Percentiles rank a stretch among this genome's conserved stretches.
Conservation (phyloP, 169 alveolate species). For the Neospora caninum region DNA sequence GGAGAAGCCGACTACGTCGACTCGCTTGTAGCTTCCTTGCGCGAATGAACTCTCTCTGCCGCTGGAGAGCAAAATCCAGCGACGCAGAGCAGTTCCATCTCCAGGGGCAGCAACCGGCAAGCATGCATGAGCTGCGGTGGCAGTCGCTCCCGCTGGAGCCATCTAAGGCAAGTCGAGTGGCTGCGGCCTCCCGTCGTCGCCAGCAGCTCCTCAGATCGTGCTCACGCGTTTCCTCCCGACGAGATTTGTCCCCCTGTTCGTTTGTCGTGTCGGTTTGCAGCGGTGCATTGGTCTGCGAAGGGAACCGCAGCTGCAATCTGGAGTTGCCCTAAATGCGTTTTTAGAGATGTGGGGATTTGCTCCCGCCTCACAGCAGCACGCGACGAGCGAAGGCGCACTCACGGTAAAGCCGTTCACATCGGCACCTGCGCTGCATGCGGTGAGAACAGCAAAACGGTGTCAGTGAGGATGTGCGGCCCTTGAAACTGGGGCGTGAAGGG, state of each 20-base stretch:
- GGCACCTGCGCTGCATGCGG: no score
- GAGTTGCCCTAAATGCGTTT: not conserved
- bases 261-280: not conserved
- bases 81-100: not conserved
- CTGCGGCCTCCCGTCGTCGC: not conserved
- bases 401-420: no score
- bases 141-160: not conserved
- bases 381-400: not conserved
- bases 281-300: conserved; percentile 11
- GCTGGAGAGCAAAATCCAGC: not conserved
- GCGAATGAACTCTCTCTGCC: not conserved
- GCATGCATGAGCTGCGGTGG: not conserved
- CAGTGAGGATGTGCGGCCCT: no score
- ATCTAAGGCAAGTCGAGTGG: not conserved
- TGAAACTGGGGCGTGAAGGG: no score
- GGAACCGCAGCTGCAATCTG: not conserved
- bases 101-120: not conserved
- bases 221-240: no score
- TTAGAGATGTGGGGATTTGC: not conserved
- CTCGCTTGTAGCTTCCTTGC: not conserved
- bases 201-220: no score
- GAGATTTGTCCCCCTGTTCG: no score
- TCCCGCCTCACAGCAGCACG: not conserved
- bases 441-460: no score
- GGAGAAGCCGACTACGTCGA: not conserved